These are phyloP conservation scores for Xylaria curta DNA, from an alignment of 495 filamentous ascomycete species.

Conservation along the genomic window DNA sequence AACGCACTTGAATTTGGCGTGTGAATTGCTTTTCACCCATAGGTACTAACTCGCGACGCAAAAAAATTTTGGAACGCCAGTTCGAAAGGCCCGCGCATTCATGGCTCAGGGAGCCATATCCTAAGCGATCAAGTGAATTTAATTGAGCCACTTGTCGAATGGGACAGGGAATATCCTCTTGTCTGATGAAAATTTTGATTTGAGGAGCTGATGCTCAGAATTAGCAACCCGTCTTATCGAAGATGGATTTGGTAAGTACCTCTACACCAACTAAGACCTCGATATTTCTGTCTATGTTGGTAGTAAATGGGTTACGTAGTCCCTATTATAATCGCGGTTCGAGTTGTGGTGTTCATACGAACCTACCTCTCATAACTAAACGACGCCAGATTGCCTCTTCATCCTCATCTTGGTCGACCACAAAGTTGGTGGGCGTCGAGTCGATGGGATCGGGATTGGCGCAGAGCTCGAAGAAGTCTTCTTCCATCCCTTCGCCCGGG, in stretches of 20 bases:
- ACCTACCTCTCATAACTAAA: conserved; percentile 42
- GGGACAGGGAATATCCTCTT: not conserved
- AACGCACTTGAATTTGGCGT: not conserved
- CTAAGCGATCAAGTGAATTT: not conserved
- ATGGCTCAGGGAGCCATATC: not conserved
- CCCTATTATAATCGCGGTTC: not conserved
- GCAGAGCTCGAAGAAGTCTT: conserved; percentile 41
- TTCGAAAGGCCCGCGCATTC: not conserved
- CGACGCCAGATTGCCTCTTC: conserved; percentile 43
- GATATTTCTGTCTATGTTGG: not conserved
- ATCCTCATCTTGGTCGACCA: conserved; percentile 39
- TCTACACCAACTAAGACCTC: not conserved
- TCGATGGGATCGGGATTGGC: conserved; percentile 42
- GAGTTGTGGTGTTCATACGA: conserved; percentile 30
- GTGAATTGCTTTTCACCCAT: not conserved
- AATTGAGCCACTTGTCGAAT: not conserved
- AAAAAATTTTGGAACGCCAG: not conserved
- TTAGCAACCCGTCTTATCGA: not conserved
- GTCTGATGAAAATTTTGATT: not conserved
- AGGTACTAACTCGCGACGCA: not conserved
- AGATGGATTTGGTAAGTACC: not conserved
- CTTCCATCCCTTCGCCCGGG: conserved; percentile 39
- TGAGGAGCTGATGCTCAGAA: not conserved
- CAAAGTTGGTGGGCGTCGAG: conserved; percentile 30
- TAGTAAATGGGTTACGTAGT: not conserved